Evolutionary conservation across 1,284 basidiomycete genomes (phyloP).

Genomic region (Cryptococcus sp.): DNA sequence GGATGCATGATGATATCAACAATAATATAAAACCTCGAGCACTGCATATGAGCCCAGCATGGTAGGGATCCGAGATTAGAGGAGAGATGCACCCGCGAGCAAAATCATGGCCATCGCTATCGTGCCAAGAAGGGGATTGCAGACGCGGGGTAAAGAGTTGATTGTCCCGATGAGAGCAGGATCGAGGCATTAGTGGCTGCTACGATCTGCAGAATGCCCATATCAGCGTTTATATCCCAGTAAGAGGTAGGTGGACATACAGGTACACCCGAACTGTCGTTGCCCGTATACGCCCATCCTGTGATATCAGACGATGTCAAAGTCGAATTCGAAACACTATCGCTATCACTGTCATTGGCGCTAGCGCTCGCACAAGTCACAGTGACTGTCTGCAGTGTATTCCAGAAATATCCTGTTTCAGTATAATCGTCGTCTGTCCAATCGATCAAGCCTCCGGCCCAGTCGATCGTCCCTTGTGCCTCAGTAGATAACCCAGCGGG

Average conservation of each 20-base stretch:
- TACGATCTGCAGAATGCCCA: not conserved
- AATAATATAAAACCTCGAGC: too few species aligned
- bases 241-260: constrained; percentile 16
- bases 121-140: too few species aligned
- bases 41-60: too few species aligned
- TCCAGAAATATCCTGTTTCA: constrained; percentile 51
- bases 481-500: constrained; percentile 66
- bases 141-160: not conserved
- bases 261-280: constrained; percentile 26
- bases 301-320: constrained; percentile 5
- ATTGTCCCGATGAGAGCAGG: not conserved
- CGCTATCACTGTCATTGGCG: not conserved
- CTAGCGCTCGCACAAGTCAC: constrained; percentile 30
- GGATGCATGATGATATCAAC: too few species aligned
- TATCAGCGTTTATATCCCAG: not conserved
- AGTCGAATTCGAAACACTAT: constrained; percentile 11
- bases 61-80: too few species aligned
- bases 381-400: constrained; percentile 38
- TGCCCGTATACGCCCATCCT: constrained; percentile 39
- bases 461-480: constrained; percentile 68
- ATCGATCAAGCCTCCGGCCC: constrained; percentile 77
- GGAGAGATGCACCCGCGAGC: too few species aligned
- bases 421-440: constrained; percentile 73
- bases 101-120: too few species aligned
- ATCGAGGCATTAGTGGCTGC: not conserved